phyloP scores from a whole-genome alignment of 768 basidiomycete species.

The Kondoa subrosea region DNA sequence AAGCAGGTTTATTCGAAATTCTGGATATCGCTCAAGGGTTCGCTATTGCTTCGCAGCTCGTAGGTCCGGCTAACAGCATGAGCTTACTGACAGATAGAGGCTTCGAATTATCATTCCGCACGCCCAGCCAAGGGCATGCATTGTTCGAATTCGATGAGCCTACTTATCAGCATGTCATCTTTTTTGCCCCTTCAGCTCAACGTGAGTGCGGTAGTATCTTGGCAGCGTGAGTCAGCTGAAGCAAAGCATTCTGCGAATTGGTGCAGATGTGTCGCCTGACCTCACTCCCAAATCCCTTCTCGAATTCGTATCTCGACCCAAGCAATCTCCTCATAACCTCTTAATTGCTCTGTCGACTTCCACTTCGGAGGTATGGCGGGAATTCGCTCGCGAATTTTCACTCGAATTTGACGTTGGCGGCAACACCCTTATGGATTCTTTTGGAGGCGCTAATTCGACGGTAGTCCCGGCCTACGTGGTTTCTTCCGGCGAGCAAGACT shows the following conservation, averaged over 20 bases:
- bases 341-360: constrained; percentile 57
- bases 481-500: neutral
- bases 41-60: neutral
- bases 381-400: constrained; percentile 80
- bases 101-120: neutral
- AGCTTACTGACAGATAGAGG: neutral
- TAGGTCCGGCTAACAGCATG: neutral
- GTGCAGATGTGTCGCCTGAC: constrained; percentile 38
- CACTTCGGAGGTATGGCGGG: constrained; percentile 45
- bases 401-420: constrained; percentile 72
- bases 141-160: constrained; percentile 7
- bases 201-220: neutral
- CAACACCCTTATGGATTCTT: constrained; percentile 68
- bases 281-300: constrained; percentile 68
- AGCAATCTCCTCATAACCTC: constrained; percentile 50
- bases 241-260: neutral
- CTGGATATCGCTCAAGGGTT: neutral
- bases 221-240: neutral
- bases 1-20: neutral
- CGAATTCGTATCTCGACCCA: constrained; percentile 42
- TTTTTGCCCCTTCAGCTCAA: constrained; percentile 2
- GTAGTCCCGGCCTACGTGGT: constrained; percentile 9
- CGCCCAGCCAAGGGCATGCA: neutral
- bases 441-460: constrained; percentile 39
- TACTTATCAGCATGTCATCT: constrained; percentile 5